These are phyloP conservation scores for Ophiostoma angusticollis DNA, from an alignment of 2,329 filamentous ascomycete genomes.

Conservation along the genomic window DNA sequence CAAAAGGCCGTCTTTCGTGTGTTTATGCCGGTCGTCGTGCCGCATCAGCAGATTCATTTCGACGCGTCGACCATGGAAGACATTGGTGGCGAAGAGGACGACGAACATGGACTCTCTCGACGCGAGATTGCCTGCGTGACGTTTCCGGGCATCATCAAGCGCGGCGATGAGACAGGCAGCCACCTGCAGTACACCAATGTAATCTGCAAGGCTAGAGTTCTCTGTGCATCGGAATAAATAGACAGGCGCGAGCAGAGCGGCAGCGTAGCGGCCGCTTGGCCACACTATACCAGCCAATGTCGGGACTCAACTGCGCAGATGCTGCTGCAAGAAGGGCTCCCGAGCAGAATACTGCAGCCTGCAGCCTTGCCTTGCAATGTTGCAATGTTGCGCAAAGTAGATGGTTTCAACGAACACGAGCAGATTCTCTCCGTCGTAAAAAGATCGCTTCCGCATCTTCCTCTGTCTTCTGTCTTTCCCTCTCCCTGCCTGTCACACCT, in stretches of 20 bases:
- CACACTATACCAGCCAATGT: no score
- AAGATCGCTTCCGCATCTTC: no score
- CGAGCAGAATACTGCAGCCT: no score
- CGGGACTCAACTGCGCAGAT: no score
- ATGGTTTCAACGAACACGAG: no score
- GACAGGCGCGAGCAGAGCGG: background rate
- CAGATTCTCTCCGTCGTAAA: no score
- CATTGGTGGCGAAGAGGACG: conserved; percentile 38
- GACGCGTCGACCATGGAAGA: conserved; percentile 52
- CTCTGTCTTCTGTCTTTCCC: no score
- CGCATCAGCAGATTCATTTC: conserved; percentile 43
- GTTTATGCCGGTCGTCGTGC: conserved; percentile 39
- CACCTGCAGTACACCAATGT: conserved; percentile 49
- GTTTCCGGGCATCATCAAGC: conserved; percentile 52
- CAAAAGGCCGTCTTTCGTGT: conserved; percentile 47
- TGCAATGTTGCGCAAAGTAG: no score
- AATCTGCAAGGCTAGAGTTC: conserved; percentile 52
- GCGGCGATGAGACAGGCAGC: conserved; percentile 50
- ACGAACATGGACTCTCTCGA: conserved; percentile 25
- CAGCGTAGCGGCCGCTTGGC: no score
- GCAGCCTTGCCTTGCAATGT: no score
- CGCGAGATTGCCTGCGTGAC: conserved; percentile 48
- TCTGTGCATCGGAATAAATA: conserved; percentile 39
- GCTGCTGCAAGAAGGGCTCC: no score
- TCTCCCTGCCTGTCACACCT: no score